These are phyloP conservation scores for Kwoniella dendrophila DNA, from an alignment of 768 basidiomycete genomes.

Conservation along the genomic window DNA sequence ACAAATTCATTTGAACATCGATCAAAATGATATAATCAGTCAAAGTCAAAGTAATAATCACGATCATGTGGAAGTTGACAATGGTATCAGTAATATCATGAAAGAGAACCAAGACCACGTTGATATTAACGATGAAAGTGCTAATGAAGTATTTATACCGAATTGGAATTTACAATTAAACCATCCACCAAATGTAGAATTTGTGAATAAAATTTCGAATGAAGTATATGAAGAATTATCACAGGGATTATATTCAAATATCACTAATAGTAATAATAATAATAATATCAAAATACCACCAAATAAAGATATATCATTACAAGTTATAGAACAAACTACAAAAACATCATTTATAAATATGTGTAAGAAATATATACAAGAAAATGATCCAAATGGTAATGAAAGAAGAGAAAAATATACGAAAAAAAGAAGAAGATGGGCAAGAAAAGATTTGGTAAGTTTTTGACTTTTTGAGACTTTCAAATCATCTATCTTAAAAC, in stretches of 20 bases:
- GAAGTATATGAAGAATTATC: conserved; percentile 24
- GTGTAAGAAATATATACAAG: conserved; percentile 37
- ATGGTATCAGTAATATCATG: too few species aligned
- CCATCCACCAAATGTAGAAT: conserved; percentile 14
- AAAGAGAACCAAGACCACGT: too few species aligned
- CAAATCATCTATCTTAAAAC: too few species aligned
- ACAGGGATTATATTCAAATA: conserved; percentile 9
- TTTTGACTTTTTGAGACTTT: background rate
- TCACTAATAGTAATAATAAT: too few species aligned
- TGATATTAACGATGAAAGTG: too few species aligned
- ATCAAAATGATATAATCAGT: too few species aligned
- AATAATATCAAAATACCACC: conserved; percentile 28
- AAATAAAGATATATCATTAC: conserved; percentile 16
- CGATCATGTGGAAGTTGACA: too few species aligned
- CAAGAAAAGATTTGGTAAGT: conserved; percentile 52
- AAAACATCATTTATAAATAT: conserved; percentile 47
- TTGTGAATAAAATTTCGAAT: conserved; percentile 20
- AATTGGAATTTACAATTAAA: conserved; percentile 13
- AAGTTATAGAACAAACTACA: conserved; percentile 24
- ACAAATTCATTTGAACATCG: too few species aligned
- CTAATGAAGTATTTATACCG: background rate
- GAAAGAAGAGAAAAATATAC: conserved; percentile 41
- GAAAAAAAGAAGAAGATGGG: conserved; percentile 52
- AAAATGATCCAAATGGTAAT: conserved; percentile 41
- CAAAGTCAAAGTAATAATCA: too few species aligned